phyloP scores from a whole-genome alignment of 2,329 filamentous ascomycete species.

The Neonectria punicea region DNA sequence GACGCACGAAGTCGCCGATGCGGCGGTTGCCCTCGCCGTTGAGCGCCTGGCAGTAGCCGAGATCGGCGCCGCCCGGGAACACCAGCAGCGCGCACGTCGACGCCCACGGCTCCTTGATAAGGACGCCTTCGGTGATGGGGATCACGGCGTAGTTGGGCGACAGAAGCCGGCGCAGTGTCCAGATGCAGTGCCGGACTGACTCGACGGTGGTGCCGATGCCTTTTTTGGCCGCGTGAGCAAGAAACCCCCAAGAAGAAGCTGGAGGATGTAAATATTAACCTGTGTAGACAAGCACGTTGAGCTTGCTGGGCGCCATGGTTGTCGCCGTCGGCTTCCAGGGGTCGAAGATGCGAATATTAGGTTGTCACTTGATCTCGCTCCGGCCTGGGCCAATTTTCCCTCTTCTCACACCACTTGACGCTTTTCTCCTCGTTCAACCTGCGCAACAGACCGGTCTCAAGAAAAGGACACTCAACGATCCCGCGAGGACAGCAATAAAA shows the following conservation, averaged over 20 bases:
- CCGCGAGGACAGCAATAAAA: neutral
- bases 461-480: neutral
- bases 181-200: conserved; percentile 90
- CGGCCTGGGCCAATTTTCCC: conserved; percentile 36
- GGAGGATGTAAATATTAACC: conserved; percentile 67
- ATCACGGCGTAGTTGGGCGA: conserved; percentile 94
- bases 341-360: conserved; percentile 15
- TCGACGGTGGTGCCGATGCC: conserved; percentile 87
- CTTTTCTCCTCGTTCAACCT: conserved; percentile 18
- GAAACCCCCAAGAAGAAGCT: neutral
- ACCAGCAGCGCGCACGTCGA: conserved; percentile 89
- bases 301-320: conserved; percentile 72
- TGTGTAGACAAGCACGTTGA: conserved; percentile 95
- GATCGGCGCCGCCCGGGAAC: conserved; percentile 92
- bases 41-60: conserved; percentile 87
- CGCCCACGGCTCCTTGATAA: conserved; percentile 93
- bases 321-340: conserved; percentile 7
- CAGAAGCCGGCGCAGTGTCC: conserved; percentile 85
- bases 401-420: conserved; percentile 38
- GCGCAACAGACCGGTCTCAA: conserved; percentile 8
- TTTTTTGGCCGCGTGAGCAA: conserved; percentile 46
- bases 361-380: conserved; percentile 40
- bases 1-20: conserved; percentile 86
- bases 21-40: conserved; percentile 88
- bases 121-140: conserved; percentile 78